Percentiles rank a stretch among this genome's conserved stretches.
Conservation (phyloP, 106 monocot genomes). For the Dioscorea alata region DNA sequence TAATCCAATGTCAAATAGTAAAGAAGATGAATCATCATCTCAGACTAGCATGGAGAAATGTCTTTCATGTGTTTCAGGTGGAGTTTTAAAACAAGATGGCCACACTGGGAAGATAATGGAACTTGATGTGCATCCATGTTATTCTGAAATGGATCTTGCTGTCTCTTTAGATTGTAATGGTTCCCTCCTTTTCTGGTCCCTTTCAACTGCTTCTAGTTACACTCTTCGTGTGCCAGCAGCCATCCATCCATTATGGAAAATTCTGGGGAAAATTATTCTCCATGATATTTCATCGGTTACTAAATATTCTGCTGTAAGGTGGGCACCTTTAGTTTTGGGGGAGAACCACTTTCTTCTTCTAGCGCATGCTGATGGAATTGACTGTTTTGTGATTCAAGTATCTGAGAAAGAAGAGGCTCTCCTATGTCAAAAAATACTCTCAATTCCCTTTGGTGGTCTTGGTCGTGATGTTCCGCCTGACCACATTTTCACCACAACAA, state of each 20-base stretch:
- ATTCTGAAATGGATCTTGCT: slow-evolving; percentile 52
- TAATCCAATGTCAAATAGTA: slow-evolving; percentile 14
- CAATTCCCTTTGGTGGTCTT: slow-evolving; percentile 43
- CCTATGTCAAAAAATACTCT: slow-evolving; percentile 45
- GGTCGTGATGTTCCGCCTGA: slow-evolving; percentile 32
- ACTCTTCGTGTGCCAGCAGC: slow-evolving; percentile 28
- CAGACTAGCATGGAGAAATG: slow-evolving; percentile 24
- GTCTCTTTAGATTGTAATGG: slow-evolving; percentile 79
- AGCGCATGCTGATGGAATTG: slow-evolving; percentile 59
- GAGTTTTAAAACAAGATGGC: slow-evolving; percentile 47
- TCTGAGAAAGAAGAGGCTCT: slow-evolving; percentile 25
- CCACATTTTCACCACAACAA: slow-evolving; percentile 42
- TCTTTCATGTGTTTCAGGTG: slow-evolving; percentile 27
- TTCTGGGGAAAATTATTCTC: slow-evolving; percentile 45
- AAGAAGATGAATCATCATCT: slow-evolving; percentile 10
- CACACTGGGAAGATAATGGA: slow-evolving; percentile 63
- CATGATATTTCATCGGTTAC: slow-evolving; percentile 20
- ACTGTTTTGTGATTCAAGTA: slow-evolving; percentile 59
- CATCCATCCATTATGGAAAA: slow-evolving; percentile 44
- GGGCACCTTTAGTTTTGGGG: slow-evolving; percentile 66
- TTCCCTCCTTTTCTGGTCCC: slow-evolving; percentile 79
- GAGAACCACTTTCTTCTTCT: slow-evolving; percentile 67
- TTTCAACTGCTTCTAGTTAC: slow-evolving; percentile 36
- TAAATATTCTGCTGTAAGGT: slow-evolving; percentile 55
- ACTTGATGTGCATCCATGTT: slow-evolving; percentile 60